Evolutionary conservation across 441 rosid species (phyloP).

Genomic region (Daphne laureola): DNA sequence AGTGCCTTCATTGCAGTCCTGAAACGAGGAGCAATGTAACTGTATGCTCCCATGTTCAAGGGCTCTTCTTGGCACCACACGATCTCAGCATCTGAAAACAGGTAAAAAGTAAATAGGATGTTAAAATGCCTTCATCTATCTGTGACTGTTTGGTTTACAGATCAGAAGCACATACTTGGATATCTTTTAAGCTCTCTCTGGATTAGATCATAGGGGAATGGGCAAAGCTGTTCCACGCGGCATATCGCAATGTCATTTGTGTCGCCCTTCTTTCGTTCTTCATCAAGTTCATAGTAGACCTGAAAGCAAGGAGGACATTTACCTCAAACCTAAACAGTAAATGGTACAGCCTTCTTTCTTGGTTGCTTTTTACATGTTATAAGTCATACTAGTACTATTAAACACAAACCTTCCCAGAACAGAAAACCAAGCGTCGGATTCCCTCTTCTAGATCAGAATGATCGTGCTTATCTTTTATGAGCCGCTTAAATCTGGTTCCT

Average conservation of each 20-base stretch:
- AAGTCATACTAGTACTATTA: too few species aligned
- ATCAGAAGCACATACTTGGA: conserved; percentile 27
- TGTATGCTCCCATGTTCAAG: conserved; percentile 93
- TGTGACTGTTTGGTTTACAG: not conserved
- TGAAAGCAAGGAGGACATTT: too few species aligned
- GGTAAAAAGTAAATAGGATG: not conserved
- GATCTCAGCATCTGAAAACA: conserved; percentile 66
- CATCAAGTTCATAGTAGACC: conserved; percentile 95
- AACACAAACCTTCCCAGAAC: conserved; percentile 80
- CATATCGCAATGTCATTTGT: conserved; percentile 83
- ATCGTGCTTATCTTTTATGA: conserved; percentile 79
- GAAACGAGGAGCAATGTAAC: conserved; percentile 76
- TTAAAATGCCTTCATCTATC: not conserved
- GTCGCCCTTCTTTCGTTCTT: conserved; percentile 58
- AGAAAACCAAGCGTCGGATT: conserved; percentile 81
- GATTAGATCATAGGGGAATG: too few species aligned
- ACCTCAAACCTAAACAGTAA: too few species aligned
- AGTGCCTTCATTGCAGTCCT: conserved; percentile 56
- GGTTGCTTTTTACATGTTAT: too few species aligned
- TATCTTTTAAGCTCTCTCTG: conserved; percentile 53
- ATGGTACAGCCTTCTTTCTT: too few species aligned
- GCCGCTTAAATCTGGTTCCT: conserved; percentile 93
- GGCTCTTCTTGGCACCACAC: conserved; percentile 99
- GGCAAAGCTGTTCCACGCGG: conserved; percentile 93
- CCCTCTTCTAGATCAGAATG: conserved; percentile 89